These are phyloP conservation scores for Cymbomonas tetramitiformis DNA, from an alignment of 139 green algal genomes.

Conservation along the genomic window DNA sequence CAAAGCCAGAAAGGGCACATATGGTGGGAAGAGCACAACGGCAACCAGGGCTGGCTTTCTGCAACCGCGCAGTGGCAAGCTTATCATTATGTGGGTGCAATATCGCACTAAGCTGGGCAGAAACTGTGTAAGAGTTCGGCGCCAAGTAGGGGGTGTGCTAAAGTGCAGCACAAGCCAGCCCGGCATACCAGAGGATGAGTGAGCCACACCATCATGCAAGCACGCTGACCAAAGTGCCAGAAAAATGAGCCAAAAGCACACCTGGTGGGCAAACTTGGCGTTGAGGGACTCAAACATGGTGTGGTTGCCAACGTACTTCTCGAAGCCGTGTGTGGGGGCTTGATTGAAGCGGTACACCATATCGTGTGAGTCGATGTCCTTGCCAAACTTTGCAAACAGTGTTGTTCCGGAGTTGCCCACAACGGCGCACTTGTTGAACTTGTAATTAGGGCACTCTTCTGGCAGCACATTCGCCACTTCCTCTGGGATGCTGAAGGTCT, in stretches of 20 bases:
- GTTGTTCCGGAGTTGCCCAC: slow-evolving; percentile 20
- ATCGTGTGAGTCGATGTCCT: slow-evolving; percentile 18
- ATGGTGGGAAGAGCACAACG: too few species aligned
- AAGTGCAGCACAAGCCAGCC: neutral
- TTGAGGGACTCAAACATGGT: slow-evolving; percentile 21
- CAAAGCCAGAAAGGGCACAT: too few species aligned
- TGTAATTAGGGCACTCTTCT: slow-evolving; percentile 1
- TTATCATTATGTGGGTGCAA: too few species aligned
- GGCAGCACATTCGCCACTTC: slow-evolving; percentile 5
- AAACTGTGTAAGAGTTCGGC: too few species aligned
- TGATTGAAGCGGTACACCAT: slow-evolving; percentile 24
- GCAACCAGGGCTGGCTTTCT: too few species aligned
- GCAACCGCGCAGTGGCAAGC: too few species aligned
- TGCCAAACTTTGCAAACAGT: neutral
- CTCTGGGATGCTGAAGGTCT: slow-evolving; percentile 3
- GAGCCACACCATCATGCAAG: neutral
- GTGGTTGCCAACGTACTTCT: slow-evolving; percentile 1
- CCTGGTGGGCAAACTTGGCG: slow-evolving; percentile 16
- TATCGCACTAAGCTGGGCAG: too few species aligned
- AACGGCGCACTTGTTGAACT: slow-evolving; percentile 9
- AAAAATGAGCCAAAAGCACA: too few species aligned
- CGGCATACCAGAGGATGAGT: neutral
- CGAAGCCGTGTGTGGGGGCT: slow-evolving; percentile 9
- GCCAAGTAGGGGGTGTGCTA: too few species aligned
- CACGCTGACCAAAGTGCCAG: too few species aligned